Percentiles rank a stretch among this genome's conserved stretches.
Evolutionary conservation across 1,284 basidiomycete species (phyloP).

Genomic region (Papiliotrema nemorosa): DNA sequence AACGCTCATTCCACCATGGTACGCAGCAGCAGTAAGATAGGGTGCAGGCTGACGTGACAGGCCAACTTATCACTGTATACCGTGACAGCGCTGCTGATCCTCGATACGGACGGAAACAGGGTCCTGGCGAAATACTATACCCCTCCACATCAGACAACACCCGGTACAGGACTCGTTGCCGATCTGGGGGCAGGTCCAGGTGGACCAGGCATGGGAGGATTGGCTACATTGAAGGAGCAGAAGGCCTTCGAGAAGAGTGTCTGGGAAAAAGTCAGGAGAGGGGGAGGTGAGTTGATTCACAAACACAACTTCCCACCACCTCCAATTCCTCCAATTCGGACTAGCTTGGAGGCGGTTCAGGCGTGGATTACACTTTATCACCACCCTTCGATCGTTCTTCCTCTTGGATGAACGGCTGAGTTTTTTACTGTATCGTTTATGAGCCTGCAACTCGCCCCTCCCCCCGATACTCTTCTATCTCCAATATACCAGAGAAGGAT

Average conservation of each 20-base stretch:
- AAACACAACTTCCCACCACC: no score
- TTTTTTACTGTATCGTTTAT: no score
- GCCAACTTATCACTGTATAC: constrained; percentile 82
- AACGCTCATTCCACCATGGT: no score
- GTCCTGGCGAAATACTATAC: constrained; percentile 93
- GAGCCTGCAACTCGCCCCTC: no score
- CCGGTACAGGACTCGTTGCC: constrained; percentile 43
- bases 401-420: no score
- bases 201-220: constrained; percentile 41
- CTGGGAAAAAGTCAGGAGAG: constrained; percentile 90
- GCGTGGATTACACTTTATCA: no score
- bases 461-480: neutral
- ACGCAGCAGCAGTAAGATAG: no score
- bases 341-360: no score
- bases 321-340: neutral
- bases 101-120: constrained; percentile 91
- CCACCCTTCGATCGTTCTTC: no score
- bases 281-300: constrained; percentile 68
- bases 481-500: neutral
- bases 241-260: constrained; percentile 92
- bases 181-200: constrained; percentile 47
- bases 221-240: constrained; percentile 79
- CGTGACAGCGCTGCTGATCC: constrained; percentile 79
- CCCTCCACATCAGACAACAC: constrained; percentile 57
- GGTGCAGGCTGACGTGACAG: constrained; percentile 30